Conservation (phyloP, 2,329 filamentous ascomycete genomes). For the Coniosporium tulheliwenetii region DNA sequence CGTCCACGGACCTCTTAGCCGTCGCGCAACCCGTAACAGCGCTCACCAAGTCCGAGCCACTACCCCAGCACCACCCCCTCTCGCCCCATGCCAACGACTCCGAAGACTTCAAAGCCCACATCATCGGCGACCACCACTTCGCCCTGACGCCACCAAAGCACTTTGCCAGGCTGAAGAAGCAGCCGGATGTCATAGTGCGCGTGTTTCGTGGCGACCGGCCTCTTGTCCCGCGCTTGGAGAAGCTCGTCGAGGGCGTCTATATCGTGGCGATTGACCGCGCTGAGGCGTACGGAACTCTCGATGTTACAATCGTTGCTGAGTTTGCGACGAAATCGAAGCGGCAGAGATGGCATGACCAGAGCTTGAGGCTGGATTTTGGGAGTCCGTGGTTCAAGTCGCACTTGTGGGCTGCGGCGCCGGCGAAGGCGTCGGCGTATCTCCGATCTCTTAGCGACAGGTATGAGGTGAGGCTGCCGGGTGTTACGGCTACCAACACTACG, state of each 20-base stretch:
- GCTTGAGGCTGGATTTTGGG: no score
- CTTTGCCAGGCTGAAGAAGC: slow-evolving; percentile 25
- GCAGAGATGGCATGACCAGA: no score
- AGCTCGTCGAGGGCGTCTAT: slow-evolving; percentile 37
- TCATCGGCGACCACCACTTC: slow-evolving; percentile 38
- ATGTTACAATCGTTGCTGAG: slow-evolving; percentile 24
- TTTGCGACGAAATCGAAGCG: no score
- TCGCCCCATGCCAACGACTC: slow-evolving; percentile 11
- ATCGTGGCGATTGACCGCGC: slow-evolving; percentile 32
- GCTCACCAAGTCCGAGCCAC: slow-evolving; percentile 1
- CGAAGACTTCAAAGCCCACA: slow-evolving; percentile 34
- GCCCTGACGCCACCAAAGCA: slow-evolving; percentile 32
- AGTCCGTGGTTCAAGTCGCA: no score
- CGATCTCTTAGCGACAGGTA: no score
- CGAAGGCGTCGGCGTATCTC: no score
- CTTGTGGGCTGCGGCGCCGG: no score
- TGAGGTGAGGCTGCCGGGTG: no score
- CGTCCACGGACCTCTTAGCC: background rate
- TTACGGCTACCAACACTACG: no score
- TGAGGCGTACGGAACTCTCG: slow-evolving; percentile 32
- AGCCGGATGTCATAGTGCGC: slow-evolving; percentile 31
- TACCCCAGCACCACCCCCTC: background rate
- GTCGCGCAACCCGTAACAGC: background rate
- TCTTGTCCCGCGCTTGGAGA: slow-evolving; percentile 29
- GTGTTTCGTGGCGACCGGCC: slow-evolving; percentile 25